Evolutionary conservation across 202 grass and related monocot species (phyloP).

Genomic region (Zoysia matrella): DNA sequence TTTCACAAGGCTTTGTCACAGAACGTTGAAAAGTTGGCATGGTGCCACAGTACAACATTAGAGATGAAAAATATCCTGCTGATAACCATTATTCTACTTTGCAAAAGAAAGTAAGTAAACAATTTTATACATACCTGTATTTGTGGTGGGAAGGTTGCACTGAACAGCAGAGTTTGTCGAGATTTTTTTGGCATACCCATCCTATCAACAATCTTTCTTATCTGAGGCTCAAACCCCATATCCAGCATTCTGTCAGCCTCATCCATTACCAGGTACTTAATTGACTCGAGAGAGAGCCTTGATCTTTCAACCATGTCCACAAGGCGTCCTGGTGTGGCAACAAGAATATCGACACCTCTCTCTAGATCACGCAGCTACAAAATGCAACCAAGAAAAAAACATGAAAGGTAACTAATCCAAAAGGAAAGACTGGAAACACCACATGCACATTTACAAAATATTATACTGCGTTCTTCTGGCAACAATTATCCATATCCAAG

Average conservation of each 20-base stretch:
- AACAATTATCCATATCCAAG: background rate
- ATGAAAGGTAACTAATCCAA: slow-evolving; percentile 11
- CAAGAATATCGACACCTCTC: slow-evolving; percentile 70
- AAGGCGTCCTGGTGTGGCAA: slow-evolving; percentile 85
- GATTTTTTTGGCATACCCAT: slow-evolving; percentile 72
- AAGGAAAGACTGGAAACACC: background rate
- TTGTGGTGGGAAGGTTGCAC: slow-evolving; percentile 84
- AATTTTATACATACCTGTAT: slow-evolving; percentile 56
- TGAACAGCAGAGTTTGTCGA: slow-evolving; percentile 89
- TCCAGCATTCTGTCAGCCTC: slow-evolving; percentile 95
- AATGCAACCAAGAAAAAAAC: slow-evolving; percentile 20
- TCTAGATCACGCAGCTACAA: slow-evolving; percentile 72
- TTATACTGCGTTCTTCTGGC: background rate
- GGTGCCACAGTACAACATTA: background rate
- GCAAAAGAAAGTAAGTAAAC: background rate
- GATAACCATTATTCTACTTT: slow-evolving; percentile 5
- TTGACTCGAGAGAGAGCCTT: slow-evolving; percentile 67
- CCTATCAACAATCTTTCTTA: slow-evolving; percentile 74
- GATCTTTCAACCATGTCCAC: slow-evolving; percentile 75
- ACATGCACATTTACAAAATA: slow-evolving; percentile 1
- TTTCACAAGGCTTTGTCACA: background rate
- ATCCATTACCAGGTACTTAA: slow-evolving; percentile 77
- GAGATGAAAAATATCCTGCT: background rate
- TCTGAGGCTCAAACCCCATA: slow-evolving; percentile 96
- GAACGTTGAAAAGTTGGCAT: background rate